phyloP scores from a whole-genome alignment of 2,329 filamentous ascomycete species.

The Aspergillus texensis region DNA sequence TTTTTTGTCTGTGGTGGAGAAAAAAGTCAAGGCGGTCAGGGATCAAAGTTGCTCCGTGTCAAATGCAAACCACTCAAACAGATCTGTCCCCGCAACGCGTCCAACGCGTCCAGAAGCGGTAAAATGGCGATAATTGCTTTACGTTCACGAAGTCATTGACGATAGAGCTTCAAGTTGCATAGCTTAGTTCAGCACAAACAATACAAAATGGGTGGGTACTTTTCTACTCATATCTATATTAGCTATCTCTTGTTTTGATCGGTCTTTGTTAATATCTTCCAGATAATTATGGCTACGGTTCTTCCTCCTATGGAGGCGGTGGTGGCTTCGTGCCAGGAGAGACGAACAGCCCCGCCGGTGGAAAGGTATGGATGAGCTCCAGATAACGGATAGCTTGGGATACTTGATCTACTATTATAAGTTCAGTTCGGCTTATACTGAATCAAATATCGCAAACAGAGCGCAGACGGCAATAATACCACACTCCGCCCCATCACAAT shows the following conservation, averaged over 20 bases:
- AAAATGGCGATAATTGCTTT: slow-evolving; percentile 33
- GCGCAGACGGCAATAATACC: slow-evolving; percentile 67
- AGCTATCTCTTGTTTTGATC: too few species aligned
- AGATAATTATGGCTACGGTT: slow-evolving; percentile 52
- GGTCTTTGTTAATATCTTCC: neutral
- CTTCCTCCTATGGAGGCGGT: slow-evolving; percentile 58
- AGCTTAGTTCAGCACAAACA: neutral
- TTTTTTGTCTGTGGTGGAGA: slow-evolving; percentile 21
- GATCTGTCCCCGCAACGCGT: slow-evolving; percentile 36
- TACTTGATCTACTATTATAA: neutral
- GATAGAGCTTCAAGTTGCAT: neutral
- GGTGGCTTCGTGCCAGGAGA: slow-evolving; percentile 63
- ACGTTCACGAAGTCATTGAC: neutral
- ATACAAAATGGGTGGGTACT: neutral
- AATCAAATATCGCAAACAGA: slow-evolving; percentile 9
- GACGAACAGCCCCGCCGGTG: slow-evolving; percentile 51
- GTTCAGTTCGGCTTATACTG: neutral
- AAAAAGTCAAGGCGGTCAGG: slow-evolving; percentile 35
- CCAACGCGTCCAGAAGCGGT: slow-evolving; percentile 43
- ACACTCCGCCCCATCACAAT: slow-evolving; percentile 91
- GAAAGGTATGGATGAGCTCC: slow-evolving; percentile 36
- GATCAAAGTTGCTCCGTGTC: slow-evolving; percentile 18
- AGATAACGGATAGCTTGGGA: neutral
- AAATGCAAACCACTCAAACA: slow-evolving; percentile 24
- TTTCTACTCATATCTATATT: too few species aligned